phyloP scores from a whole-genome alignment of 441 rosid species.

The Sinapis alba region DNA sequence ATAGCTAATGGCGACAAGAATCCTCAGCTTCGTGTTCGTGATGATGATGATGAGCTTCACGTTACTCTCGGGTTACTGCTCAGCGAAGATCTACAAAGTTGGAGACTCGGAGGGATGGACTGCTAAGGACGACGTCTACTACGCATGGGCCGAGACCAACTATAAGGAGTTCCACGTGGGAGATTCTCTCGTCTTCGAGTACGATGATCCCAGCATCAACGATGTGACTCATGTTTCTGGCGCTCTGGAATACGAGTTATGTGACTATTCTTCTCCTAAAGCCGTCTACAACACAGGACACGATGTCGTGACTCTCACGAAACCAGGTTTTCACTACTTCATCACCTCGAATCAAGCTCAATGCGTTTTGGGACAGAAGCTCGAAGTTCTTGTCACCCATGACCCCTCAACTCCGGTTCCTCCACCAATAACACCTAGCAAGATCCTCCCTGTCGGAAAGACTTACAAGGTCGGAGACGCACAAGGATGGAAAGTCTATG shows the following conservation, averaged over 20 bases:
- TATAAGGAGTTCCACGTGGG: not conserved
- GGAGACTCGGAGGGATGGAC: not conserved
- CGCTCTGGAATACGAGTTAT: not conserved
- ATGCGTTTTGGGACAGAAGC: not conserved
- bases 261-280: not conserved
- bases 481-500: not conserved
- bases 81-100: not conserved
- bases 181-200: conserved; percentile 1
- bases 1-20: too few species aligned
- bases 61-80: not conserved
- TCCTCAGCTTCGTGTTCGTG: too few species aligned
- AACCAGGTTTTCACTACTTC: conserved; percentile 1
- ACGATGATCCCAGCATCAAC: not conserved
- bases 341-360: not conserved
- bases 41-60: not conserved
- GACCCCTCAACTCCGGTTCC: not conserved
- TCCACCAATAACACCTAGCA: not conserved
- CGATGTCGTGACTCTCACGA: too few species aligned
- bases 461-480: not conserved
- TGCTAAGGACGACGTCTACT: not conserved
- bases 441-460: not conserved
- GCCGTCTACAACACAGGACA: not conserved
- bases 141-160: not conserved
- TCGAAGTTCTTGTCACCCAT: not conserved
- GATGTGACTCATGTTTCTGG: not conserved